Base-by-base conservation (phyloP, 495 filamentous ascomycete species). In the Penicillium robsamsonii region DNA sequence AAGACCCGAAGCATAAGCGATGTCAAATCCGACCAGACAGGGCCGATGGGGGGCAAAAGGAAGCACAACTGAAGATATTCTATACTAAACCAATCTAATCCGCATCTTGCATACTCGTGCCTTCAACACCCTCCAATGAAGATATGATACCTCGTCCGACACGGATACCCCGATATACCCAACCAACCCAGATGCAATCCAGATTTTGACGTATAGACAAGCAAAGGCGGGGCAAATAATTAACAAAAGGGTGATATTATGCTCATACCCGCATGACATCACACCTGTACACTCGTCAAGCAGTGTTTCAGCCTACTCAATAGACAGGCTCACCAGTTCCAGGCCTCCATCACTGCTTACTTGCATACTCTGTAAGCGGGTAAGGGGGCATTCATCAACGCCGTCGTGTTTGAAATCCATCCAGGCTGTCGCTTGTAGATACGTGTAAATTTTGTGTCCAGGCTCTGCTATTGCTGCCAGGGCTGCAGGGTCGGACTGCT, bases 151-250 rank as follows among this genome's bases (percentile, higher is more conserved):
- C 15, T 50, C 18, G 46, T 50, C 25, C 25, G 8, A 50, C 37
- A 49, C 37, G 37, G 46, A 41, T 11, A 48, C 54, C 15, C 54
- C 46, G 46, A 50, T 38, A 25, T 35, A 37, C 27, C 8, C 43
- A 38, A 17, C 13, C 8, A 43, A 45, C n/a, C 20, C n/a, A 54
- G 15, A 29, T 10, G 31, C 31, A 37, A 45, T 46, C 5, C 42
- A 46, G 43, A 44, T 43, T 5, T 11, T 22, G 17, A 46, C 9
- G 38, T 37, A 25, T 17, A 52, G 22, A 15, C 5, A 40, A 42
- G n/a, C 35, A 40, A 17, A 30, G 37, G 35, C 35, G n/a, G 24
- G 11, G 22, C 27, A 29, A 43, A 20, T 0, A 20, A 46, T n/a
- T 5, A 20, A 25, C 20, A 3, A 2, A 8, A 13, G 22, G 27